Evolutionary conservation across 2,329 filamentous ascomycete species (phyloP).

Genomic region (Bipolaris victoriae): DNA sequence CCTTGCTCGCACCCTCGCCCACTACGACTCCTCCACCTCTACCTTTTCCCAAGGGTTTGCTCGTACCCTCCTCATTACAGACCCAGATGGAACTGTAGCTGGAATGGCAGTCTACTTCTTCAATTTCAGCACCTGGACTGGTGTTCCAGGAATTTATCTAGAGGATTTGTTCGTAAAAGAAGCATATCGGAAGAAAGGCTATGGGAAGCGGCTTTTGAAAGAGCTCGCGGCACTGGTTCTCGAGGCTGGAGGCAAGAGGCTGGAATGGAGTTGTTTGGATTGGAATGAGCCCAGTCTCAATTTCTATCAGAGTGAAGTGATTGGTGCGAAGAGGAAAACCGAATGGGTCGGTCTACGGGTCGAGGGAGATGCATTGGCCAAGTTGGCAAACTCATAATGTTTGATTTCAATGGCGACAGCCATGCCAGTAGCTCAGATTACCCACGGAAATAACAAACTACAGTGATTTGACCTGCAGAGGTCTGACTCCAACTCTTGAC

Average conservation of each 20-base stretch:
- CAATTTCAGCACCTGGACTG: constrained; percentile 93
- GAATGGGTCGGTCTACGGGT: constrained; percentile 80
- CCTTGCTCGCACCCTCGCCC: constrained; percentile 77
- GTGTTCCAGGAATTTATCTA: constrained; percentile 86
- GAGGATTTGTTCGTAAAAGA: constrained; percentile 89
- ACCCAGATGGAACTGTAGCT: constrained; percentile 56
- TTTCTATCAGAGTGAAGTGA: constrained; percentile 68
- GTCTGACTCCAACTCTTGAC: constrained; percentile 46
- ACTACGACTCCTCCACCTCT: constrained; percentile 60
- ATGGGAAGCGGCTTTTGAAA: constrained; percentile 76
- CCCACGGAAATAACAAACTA: not conserved
- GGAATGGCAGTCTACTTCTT: constrained; percentile 93
- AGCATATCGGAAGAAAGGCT: constrained; percentile 74
- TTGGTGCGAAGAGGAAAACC: constrained; percentile 69
- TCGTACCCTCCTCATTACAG: constrained; percentile 72
- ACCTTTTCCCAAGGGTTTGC: constrained; percentile 67
- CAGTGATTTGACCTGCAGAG: not conserved
- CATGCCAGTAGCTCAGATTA: not conserved
- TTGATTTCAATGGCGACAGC: not conserved
- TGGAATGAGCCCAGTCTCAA: constrained; percentile 91
- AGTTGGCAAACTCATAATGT: constrained; percentile 54
- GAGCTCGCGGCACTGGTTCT: constrained; percentile 80
- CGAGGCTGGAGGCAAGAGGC: constrained; percentile 71
- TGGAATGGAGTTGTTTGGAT: constrained; percentile 91
- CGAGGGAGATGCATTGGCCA: constrained; percentile 68